phyloP scores from a whole-genome alignment of 768 basidiomycete species.

The Lactarius quietus region DNA sequence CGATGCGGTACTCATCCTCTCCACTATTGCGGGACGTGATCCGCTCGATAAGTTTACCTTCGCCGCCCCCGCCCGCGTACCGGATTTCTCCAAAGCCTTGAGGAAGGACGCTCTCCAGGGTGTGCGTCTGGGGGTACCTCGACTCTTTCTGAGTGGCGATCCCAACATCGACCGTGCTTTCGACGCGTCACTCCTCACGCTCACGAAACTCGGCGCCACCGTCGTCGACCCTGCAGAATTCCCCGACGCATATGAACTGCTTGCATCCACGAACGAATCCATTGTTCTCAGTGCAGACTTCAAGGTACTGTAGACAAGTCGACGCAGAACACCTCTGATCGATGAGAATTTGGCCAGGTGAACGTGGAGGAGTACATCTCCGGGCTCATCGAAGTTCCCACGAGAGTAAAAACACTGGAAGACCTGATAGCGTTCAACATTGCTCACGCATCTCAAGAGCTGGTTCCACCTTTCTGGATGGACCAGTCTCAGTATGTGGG shows the following conservation, averaged over 20 bases:
- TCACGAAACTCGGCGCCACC: conserved; percentile 43
- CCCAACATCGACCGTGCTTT: conserved; percentile 36
- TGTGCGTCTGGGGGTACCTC: conserved; percentile 45
- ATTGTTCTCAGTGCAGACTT: conserved; percentile 54
- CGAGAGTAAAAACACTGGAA: conserved; percentile 52
- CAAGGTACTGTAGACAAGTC: conserved; percentile 41
- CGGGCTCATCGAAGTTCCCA: conserved; percentile 48
- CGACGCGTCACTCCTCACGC: conserved; percentile 37
- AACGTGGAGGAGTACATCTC: conserved; percentile 49
- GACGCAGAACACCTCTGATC: not conserved
- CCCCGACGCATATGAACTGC: conserved; percentile 47
- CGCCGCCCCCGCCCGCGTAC: conserved; percentile 46
- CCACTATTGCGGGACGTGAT: conserved; percentile 45
- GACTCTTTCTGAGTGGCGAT: conserved; percentile 34
- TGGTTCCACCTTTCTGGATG: conserved; percentile 35
- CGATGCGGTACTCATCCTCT: conserved; percentile 54
- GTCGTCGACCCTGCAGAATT: conserved; percentile 64
- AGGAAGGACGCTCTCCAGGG: conserved; percentile 44
- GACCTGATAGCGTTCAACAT: conserved; percentile 60
- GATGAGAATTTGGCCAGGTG: conserved; percentile 38
- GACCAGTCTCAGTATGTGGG: conserved; percentile 36
- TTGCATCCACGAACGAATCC: conserved; percentile 48
- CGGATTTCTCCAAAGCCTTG: conserved; percentile 55
- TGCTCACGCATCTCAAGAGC: conserved; percentile 49
- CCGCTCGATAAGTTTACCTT: conserved; percentile 41